Conservation (phyloP, 768 basidiomycete genomes). For the Nidularia sp. region DNA sequence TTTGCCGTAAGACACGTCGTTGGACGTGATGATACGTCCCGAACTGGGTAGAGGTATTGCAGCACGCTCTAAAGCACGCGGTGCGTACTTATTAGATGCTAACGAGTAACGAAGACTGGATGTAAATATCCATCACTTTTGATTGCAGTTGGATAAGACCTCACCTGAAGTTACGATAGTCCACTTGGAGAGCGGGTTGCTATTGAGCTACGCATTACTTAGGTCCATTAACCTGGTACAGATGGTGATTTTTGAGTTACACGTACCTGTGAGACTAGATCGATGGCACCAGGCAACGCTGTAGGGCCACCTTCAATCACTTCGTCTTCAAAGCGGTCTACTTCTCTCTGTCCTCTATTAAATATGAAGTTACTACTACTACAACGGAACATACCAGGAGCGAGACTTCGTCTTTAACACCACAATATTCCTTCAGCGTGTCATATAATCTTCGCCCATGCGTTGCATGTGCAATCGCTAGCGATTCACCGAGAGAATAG, state of each 20-base stretch:
- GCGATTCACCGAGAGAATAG: slow-evolving; percentile 50
- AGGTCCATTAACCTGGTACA: neutral
- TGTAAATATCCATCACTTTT: slow-evolving; percentile 1
- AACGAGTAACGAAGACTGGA: neutral
- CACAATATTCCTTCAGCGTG: slow-evolving; percentile 68
- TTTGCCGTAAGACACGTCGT: slow-evolving; percentile 71
- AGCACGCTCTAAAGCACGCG: slow-evolving; percentile 60
- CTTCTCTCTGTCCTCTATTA: slow-evolving; percentile 46
- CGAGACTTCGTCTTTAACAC: slow-evolving; percentile 50
- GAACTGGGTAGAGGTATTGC: slow-evolving; percentile 56
- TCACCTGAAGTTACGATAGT: slow-evolving; percentile 83
- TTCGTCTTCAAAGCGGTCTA: slow-evolving; percentile 73
- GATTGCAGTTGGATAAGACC: slow-evolving; percentile 2
- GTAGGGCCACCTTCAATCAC: slow-evolving; percentile 63
- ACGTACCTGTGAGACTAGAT: slow-evolving; percentile 51
- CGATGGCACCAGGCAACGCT: slow-evolving; percentile 61
- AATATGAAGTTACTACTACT: neutral
- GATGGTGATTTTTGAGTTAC: neutral
- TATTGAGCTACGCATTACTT: slow-evolving; percentile 1
- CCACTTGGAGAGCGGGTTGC: slow-evolving; percentile 49
- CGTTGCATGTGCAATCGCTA: slow-evolving; percentile 48
- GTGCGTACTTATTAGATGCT: slow-evolving; percentile 76
- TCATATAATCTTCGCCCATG: slow-evolving; percentile 79
- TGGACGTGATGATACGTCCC: slow-evolving; percentile 66
- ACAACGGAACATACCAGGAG: slow-evolving; percentile 41